Evolutionary conservation across 495 filamentous ascomycete genomes (phyloP).

Genomic region (Cetradonia linearis): DNA sequence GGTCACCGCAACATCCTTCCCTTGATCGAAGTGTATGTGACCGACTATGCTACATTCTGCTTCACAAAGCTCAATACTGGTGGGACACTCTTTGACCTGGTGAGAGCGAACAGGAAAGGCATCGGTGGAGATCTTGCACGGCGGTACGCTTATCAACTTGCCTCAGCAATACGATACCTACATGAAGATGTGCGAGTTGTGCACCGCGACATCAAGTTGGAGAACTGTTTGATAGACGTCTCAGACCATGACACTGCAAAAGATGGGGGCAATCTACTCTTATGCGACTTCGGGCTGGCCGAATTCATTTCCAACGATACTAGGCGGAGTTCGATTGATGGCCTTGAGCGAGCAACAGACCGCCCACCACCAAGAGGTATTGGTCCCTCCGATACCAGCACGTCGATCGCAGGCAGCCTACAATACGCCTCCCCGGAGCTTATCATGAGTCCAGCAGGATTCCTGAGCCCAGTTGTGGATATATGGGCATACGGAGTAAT

Average conservation of each 20-base stretch:
- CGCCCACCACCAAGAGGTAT: slow-evolving; percentile 40
- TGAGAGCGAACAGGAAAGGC: slow-evolving; percentile 50
- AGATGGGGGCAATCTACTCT: slow-evolving; percentile 50
- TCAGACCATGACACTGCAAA: slow-evolving; percentile 35
- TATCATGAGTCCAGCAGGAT: slow-evolving; percentile 37
- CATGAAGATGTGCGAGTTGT: slow-evolving; percentile 64
- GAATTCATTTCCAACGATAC: slow-evolving; percentile 55
- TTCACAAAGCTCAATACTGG: slow-evolving; percentile 59
- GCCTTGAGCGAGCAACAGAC: slow-evolving; percentile 35
- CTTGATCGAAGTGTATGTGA: slow-evolving; percentile 59
- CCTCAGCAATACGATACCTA: slow-evolving; percentile 58
- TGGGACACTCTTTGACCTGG: slow-evolving; percentile 60
- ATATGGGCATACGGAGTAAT: slow-evolving; percentile 68
- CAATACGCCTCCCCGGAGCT: slow-evolving; percentile 58
- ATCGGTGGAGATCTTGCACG: slow-evolving; percentile 44
- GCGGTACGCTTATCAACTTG: slow-evolving; percentile 58
- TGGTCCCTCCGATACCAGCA: slow-evolving; percentile 47
- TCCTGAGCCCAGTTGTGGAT: slow-evolving; percentile 50
- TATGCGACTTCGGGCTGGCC: slow-evolving; percentile 70
- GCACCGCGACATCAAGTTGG: slow-evolving; percentile 67
- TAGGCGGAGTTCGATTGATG: slow-evolving; percentile 37
- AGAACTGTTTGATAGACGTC: slow-evolving; percentile 63
- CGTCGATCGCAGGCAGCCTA: slow-evolving; percentile 50
- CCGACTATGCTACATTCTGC: slow-evolving; percentile 62
- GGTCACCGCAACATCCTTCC: slow-evolving; percentile 55